phyloP scores from a whole-genome alignment of 2,329 filamentous ascomycete species.

The Claviceps sp. region DNA sequence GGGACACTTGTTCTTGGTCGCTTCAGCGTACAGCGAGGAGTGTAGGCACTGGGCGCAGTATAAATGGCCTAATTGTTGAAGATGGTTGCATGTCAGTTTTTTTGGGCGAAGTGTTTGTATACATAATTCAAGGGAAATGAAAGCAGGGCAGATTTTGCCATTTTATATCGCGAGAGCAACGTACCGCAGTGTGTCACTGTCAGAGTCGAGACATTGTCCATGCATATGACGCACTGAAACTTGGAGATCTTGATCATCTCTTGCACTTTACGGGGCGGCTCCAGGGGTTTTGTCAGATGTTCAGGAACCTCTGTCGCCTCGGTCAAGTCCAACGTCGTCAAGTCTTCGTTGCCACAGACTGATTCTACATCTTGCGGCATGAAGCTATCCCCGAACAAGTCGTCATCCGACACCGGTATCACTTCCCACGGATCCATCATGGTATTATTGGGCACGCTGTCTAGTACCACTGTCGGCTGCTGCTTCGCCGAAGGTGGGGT shows the following conservation, averaged over 20 bases:
- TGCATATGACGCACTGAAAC: slow-evolving; percentile 55
- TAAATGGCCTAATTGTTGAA: slow-evolving; percentile 33
- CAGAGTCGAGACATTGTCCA: slow-evolving; percentile 45
- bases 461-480: slow-evolving; percentile 10
- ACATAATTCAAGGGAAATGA: background rate
- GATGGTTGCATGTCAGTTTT: background rate
- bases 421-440: background rate
- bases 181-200: slow-evolving; percentile 55
- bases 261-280: slow-evolving; percentile 22
- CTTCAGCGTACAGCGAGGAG: slow-evolving; percentile 43
- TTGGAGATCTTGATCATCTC: slow-evolving; percentile 37
- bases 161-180: slow-evolving; percentile 13
- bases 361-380: background rate
- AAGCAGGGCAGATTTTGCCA: background rate
- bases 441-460: background rate
- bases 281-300: slow-evolving; percentile 25
- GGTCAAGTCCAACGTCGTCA: slow-evolving; percentile 22
- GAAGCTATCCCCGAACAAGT: slow-evolving; percentile 15
- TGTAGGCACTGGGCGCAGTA: slow-evolving; percentile 52
- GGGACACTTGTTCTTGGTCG: slow-evolving; percentile 44
- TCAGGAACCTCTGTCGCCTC: slow-evolving; percentile 30
- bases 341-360: slow-evolving; percentile 10
- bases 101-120: background rate
- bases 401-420: slow-evolving; percentile 10
- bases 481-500: slow-evolving; percentile 13